A percentile compares a stretch with the other conserved stretches of the same genome.
Conservation (phyloP, 331 rosid genomes). For the Malus hybrid region DNA sequence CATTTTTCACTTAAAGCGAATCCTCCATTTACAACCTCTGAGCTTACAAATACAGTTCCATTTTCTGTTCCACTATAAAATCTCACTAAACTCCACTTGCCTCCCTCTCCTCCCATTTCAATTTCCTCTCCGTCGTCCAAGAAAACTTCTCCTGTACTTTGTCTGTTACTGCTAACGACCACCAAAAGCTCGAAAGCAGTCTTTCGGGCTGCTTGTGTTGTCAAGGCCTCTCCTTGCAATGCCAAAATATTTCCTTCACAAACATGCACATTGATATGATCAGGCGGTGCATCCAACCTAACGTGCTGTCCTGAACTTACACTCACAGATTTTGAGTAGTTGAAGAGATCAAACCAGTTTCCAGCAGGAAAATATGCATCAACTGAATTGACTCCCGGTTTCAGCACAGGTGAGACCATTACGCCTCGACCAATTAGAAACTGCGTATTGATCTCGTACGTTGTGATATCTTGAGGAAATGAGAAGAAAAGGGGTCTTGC, state of each 20-base stretch:
- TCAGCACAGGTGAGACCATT: conserved; percentile 65
- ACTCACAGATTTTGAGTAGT: conserved; percentile 42
- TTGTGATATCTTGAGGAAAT: conserved; percentile 60
- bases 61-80: conserved; percentile 23
- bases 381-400: conserved; percentile 39
- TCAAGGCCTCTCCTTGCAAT: conserved; percentile 65
- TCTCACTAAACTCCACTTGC: conserved; percentile 46
- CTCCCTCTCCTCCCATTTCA: conserved; percentile 44
- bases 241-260: conserved; percentile 72
- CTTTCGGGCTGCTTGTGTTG: conserved; percentile 50
- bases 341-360: conserved; percentile 75
- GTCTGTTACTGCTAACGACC: conserved; percentile 24
- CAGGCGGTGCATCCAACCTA: conserved; percentile 52
- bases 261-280: conserved; percentile 68
- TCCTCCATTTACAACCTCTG: conserved; percentile 52
- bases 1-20: conserved; percentile 49
- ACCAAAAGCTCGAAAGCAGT: conserved; percentile 59
- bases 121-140: conserved; percentile 73
- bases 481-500: conserved; percentile 86
- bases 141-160: conserved; percentile 54
- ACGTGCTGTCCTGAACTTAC: conserved; percentile 40
- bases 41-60: conserved; percentile 26
- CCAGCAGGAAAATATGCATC: conserved; percentile 76
- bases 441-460: conserved; percentile 57
- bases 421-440: conserved; percentile 66